Base-by-base conservation (phyloP, 1,284 basidiomycete species). In the Cerioporus squamosus region DNA sequence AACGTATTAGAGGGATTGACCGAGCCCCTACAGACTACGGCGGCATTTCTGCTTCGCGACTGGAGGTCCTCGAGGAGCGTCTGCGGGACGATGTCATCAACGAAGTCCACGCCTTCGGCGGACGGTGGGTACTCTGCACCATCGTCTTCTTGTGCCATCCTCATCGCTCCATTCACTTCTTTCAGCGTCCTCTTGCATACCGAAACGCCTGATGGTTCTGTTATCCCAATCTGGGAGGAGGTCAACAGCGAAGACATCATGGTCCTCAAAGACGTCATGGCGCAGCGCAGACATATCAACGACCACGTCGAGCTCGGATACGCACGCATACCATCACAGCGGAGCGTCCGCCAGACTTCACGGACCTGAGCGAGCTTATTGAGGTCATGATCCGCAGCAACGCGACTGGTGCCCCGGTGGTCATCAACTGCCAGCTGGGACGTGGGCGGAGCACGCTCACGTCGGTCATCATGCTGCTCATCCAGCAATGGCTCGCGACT, bases 371-470 rank as follows among this genome's bases (percentile, higher is more conserved):
- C 63, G 87, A 89, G 59, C 80, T 99, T 26, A 90, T 98, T 62
- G 88, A 93, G 44, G 83, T 96, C 0, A 92, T 95, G 42, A 80
- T 94, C 44, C 79, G 88, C n/a, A 86, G 88, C 26, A 83, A 90
- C 55, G 82, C 89, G 3, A 81, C 84, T 31, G 80, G 84, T 44
- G 88, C 90, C 0, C 94, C 95, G 0, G 91, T 99, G 61, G 90
- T 99, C 23, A 85, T 99, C 52, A 99, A 99, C 71, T 97, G 96
- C 70, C 97, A 99, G 74, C 85, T 99, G 3, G 97, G 97, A 3
- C 81, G 95, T 33, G 97, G 97, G n/a, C 82, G 97, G 66, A 95
- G 93, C 61, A 97, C 96, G 0, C 79, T 96, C 62, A 89, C 95
- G 17, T 91, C 91, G 89, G 83, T 96, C 48, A 86, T 98, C 55